Percentiles rank a stretch among this genome's conserved stretches.
phyloP scores from a whole-genome alignment of 768 basidiomycete genomes.

The Coprinopsis marcescibilis region DNA sequence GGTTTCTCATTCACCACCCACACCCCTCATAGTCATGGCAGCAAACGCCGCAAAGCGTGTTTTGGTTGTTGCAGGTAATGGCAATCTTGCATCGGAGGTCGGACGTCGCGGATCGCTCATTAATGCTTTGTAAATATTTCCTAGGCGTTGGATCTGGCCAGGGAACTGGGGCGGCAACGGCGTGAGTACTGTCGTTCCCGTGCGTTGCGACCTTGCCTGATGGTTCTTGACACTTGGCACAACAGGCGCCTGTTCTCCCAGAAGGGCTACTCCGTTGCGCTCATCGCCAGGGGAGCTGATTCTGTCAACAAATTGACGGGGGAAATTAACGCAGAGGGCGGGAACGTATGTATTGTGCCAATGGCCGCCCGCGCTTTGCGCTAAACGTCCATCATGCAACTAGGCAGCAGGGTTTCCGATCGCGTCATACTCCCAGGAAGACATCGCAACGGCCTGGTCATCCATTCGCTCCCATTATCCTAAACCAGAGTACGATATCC shows the following conservation, averaged over 20 bases:
- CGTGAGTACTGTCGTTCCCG: conserved; percentile 33
- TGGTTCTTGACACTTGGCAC: background rate
- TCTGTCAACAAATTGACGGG: conserved; percentile 46
- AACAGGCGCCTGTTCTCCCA: conserved; percentile 54
- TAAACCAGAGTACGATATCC: conserved; percentile 44
- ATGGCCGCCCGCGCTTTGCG: background rate
- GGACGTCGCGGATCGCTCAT: background rate
- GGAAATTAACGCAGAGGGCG: conserved; percentile 53
- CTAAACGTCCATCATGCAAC: background rate
- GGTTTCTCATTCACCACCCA: no score
- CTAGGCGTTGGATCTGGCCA: conserved; percentile 40
- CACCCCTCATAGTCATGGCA: conserved; percentile 15
- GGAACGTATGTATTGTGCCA: conserved; percentile 36
- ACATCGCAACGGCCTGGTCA: conserved; percentile 45
- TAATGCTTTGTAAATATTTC: background rate
- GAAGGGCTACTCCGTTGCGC: conserved; percentile 60
- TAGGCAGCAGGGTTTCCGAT: conserved; percentile 57
- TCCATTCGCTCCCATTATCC: conserved; percentile 42
- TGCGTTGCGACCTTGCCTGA: background rate
- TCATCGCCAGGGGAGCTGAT: conserved; percentile 54
- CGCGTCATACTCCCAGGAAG: conserved; percentile 41
- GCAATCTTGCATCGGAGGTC: no score
- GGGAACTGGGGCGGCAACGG: conserved; percentile 54
- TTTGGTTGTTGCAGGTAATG: conserved; percentile 53
- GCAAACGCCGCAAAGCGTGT: conserved; percentile 39